Evolutionary conservation across 345 rosid species (phyloP), one percentile per base, ranked within the genome.

Genomic region (Eucalyptus cloeziana): DNA sequence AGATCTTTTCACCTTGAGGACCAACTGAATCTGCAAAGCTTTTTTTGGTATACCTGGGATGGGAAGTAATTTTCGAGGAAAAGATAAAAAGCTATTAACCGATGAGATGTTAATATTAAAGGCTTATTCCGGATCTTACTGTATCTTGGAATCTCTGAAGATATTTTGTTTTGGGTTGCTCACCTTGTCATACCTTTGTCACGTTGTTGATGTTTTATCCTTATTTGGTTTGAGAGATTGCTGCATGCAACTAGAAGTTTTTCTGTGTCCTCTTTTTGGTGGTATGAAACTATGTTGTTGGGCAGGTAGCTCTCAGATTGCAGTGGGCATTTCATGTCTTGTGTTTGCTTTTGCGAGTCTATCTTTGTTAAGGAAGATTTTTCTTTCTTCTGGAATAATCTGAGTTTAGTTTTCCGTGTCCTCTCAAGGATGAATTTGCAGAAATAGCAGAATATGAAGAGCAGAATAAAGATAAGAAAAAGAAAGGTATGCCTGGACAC

Each of bases 371-470:
- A 88, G 43, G 86, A 43, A 49, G 17, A 25, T 60, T 86, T 89
- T n/a, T 22, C 27, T 37, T 71, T 37, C 25, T 71, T 22, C 47
- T 76, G 83, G 83, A 76, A 22, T 40, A 76, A 76, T 40, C 83
- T 76, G 47, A 76, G 83, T 76, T 40, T 37, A 40, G 45, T 76
- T 76, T 76, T 40, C 83, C 14, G 7, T 76, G 47, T 76, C 83
- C 8, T 76, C 83, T 90, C 47, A 95, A 98, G 99, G 97, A 96
- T 88, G 97, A 95, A 86, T 95, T 95, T 90, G 98, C 98, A 24
- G 97, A 96, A 94, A 91, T 93, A 15, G 49, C 91, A 88, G 98
- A 94, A 87, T 96, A 93, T 90, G 90, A 91, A 86, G 90, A 92
- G 85, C 93, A 93, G 86, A 94, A 90, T 93, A 94, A 89, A 90